Evolutionary conservation across 2,329 filamentous ascomycete species (phyloP).

Genomic region (Tolypocladium tropicale): DNA sequence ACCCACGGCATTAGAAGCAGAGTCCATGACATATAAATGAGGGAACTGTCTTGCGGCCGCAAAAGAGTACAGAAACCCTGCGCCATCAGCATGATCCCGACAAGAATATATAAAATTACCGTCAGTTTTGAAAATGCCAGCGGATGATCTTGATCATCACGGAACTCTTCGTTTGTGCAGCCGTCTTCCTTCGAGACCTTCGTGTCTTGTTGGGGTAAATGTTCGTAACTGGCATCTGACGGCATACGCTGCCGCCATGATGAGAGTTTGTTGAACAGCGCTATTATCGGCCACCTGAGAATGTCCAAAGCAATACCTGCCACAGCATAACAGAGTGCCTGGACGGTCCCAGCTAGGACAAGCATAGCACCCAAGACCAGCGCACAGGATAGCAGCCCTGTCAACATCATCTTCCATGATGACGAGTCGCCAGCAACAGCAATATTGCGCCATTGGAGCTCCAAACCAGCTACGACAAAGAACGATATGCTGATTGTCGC

Average conservation of each 20-base stretch:
- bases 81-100: conserved; percentile 8
- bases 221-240: background rate
- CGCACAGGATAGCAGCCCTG: conserved; percentile 11
- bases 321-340: background rate
- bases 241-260: background rate
- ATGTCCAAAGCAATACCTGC: background rate
- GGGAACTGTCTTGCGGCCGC: conserved; percentile 17
- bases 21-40: conserved; percentile 24
- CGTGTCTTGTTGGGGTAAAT: background rate
- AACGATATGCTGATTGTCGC: conserved; percentile 13
- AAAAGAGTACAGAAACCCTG: conserved; percentile 10
- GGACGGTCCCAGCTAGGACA: background rate
- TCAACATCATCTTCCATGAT: conserved; percentile 16
- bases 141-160: background rate
- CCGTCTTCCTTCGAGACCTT: background rate
- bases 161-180: background rate
- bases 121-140: background rate
- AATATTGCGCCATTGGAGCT: conserved; percentile 23
- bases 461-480: conserved; percentile 16
- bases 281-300: background rate
- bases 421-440: conserved; percentile 19
- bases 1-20: conserved; percentile 19
- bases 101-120: background rate
- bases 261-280: background rate
- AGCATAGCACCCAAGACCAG: background rate